Evolutionary conservation across 1,139 yeast genomes (phyloP).

Genomic region (Starmera stellimalicola): DNA sequence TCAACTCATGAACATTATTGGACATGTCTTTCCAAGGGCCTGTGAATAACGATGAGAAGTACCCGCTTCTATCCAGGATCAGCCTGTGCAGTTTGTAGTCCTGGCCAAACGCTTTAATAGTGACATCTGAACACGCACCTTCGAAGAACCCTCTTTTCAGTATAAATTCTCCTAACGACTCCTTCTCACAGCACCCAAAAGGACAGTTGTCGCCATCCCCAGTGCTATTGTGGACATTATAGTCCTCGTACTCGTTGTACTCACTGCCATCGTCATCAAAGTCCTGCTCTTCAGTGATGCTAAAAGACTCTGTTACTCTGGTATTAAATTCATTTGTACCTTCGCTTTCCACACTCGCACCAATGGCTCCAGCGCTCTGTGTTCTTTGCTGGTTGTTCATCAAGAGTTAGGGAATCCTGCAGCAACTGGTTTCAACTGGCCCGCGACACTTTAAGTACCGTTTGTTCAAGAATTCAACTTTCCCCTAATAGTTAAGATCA

Average conservation of each 20-base stretch:
- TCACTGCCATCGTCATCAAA: not conserved
- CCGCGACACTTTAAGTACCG: too few relatives aligned
- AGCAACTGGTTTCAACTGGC: too few relatives aligned
- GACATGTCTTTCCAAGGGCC: slow-evolving; percentile 30
- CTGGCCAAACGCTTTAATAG: slow-evolving; percentile 33
- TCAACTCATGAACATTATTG: slow-evolving; percentile 19
- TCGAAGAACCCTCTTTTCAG: slow-evolving; percentile 29
- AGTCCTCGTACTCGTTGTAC: slow-evolving; percentile 4
- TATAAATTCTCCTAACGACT: slow-evolving; percentile 23
- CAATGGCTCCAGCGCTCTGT: too few relatives aligned
- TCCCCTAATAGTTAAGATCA: too few relatives aligned
- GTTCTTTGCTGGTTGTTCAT: too few relatives aligned
- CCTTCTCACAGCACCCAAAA: slow-evolving; percentile 25
- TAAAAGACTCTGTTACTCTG: not conserved
- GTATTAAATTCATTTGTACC: too few relatives aligned
- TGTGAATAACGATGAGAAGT: slow-evolving; percentile 34
- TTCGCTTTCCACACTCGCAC: too few relatives aligned
- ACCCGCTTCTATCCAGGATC: slow-evolving; percentile 35
- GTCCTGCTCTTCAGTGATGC: not conserved
- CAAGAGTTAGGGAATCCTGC: too few relatives aligned
- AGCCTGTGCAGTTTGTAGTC: slow-evolving; percentile 34
- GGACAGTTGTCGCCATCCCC: slow-evolving; percentile 16
- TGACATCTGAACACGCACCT: slow-evolving; percentile 40
- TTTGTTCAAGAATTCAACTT: too few relatives aligned
- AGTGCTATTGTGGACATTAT: not conserved